Base-by-base conservation (phyloP, 805 yeast species). In the Hanseniaspora lachancei region DNA sequence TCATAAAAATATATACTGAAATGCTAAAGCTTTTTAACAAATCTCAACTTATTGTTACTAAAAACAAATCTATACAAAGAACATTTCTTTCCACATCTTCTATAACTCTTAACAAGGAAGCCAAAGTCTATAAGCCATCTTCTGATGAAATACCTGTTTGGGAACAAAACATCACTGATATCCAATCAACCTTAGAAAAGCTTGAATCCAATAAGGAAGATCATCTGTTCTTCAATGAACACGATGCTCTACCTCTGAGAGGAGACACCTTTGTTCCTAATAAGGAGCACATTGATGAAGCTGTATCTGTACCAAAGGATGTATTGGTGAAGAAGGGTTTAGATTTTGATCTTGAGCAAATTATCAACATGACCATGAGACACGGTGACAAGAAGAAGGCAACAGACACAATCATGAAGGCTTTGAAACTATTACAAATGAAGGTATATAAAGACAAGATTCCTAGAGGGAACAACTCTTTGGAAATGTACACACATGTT, bases 311-410 rank as follows among this genome's bases (percentile, higher is more conserved):
- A 51, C 71, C 75, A 57, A 72, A 68, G 42, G 70, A 72, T 58
- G 77, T 79, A 13, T 70, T 87, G 34, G 95, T 96, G 29, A 64
- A 72, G 29, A 73, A 75, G 60, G 70, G 72, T 47, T 29, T 46
- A 2, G 93, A 88, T 62, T 84, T 86, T n/a, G 78, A 82, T 21
- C 73, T 89, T 49, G 81, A 82, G 50, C 82, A 85, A 62, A 79
- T 93, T 64, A 82, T 86, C 55, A 89, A 89, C 66, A 75, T 89
- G 72, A 81, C 93, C 59, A 93, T 93, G 97, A 81, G 86, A 65
- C 82, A 87, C 66, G 98, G 98, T 44, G 82, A 82, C 68, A 93
- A 89, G 68, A 78, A 86, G 55, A 72, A 75, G 50, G 97, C 97
- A 0, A 83, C 82, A 65, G 82, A 77, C 62, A 74, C 77, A 49